Evolutionary conservation across 305 asterid genomes (phyloP).

Genomic region (Petunia hybrid): DNA sequence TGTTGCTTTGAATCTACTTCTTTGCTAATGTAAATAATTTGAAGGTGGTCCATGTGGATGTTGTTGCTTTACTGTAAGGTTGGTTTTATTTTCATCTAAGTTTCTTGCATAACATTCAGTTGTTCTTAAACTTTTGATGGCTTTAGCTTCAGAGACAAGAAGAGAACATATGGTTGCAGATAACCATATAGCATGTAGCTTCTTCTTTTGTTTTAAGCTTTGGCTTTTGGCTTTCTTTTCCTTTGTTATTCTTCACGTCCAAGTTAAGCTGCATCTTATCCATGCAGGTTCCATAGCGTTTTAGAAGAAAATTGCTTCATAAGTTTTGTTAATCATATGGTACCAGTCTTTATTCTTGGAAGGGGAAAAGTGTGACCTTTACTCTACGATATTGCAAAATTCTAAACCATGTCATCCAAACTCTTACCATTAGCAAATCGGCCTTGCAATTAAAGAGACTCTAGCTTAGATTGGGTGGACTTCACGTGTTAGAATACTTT

Average conservation of each 20-base stretch:
- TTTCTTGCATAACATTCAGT: background rate
- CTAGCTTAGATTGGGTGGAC: too few species aligned
- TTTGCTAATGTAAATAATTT: constrained; percentile 24
- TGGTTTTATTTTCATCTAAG: background rate
- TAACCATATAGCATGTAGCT: background rate
- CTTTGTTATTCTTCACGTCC: constrained; percentile 19
- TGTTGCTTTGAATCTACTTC: constrained; percentile 26
- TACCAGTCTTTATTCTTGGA: background rate
- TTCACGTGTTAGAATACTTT: too few species aligned
- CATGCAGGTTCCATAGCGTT: background rate
- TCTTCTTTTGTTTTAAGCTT: background rate
- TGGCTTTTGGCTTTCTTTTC: background rate
- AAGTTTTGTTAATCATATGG: background rate
- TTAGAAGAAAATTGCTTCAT: background rate
- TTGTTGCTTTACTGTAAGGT: background rate
- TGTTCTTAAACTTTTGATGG: background rate
- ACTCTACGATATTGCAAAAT: too few species aligned
- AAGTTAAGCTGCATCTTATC: background rate
- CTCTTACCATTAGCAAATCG: too few species aligned
- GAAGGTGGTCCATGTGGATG: constrained; percentile 17
- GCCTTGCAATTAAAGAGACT: too few species aligned
- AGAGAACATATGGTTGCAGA: background rate
- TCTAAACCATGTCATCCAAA: too few species aligned
- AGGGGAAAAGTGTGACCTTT: background rate
- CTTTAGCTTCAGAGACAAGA: background rate